Conservation (phyloP, 345 rosid species). For the Acer campestre region DNA sequence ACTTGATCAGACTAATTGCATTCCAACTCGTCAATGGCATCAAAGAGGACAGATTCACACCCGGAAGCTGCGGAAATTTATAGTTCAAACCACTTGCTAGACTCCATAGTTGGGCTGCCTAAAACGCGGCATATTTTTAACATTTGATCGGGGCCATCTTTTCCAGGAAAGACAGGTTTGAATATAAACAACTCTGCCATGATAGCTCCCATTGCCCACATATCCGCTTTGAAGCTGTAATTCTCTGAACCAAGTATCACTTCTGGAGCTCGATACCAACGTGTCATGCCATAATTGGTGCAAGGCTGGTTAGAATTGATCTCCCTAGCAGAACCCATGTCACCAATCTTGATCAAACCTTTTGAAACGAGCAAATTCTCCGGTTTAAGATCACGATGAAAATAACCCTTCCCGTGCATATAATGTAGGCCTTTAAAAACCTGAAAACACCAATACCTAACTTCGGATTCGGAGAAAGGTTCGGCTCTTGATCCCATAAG, state of each 20-base stretch:
- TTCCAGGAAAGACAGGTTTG: constrained; percentile 46
- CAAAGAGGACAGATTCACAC: constrained; percentile 20
- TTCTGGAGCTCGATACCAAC: constrained; percentile 59
- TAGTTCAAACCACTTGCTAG: constrained; percentile 40
- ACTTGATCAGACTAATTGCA: constrained; percentile 8
- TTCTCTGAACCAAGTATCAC: constrained; percentile 33
- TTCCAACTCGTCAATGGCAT: constrained; percentile 33
- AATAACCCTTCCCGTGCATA: constrained; percentile 48
- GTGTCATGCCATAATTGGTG: constrained; percentile 42
- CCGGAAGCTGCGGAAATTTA: constrained; percentile 36
- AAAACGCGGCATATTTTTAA: constrained; percentile 32
- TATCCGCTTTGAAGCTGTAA: constrained; percentile 50
- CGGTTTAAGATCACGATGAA: constrained; percentile 55
- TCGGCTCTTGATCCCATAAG: constrained; percentile 33
- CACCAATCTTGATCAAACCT: constrained; percentile 44
- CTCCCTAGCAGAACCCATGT: constrained; percentile 50
- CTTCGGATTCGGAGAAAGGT: constrained; percentile 34
- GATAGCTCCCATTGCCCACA: constrained; percentile 65
- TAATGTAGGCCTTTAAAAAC: constrained; percentile 47
- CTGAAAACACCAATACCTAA: constrained; percentile 50
- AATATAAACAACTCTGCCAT: constrained; percentile 48
- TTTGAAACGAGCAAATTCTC: constrained; percentile 42
- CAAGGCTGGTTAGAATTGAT: constrained; percentile 41
- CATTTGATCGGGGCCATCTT: constrained; percentile 38
- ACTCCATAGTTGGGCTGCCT: constrained; percentile 33